A percentile compares a stretch with the other conserved stretches of the same genome.
These are phyloP conservation scores for Copromyces sp. DNA, from an alignment of 495 filamentous ascomycete genomes.

Conservation along the genomic window DNA sequence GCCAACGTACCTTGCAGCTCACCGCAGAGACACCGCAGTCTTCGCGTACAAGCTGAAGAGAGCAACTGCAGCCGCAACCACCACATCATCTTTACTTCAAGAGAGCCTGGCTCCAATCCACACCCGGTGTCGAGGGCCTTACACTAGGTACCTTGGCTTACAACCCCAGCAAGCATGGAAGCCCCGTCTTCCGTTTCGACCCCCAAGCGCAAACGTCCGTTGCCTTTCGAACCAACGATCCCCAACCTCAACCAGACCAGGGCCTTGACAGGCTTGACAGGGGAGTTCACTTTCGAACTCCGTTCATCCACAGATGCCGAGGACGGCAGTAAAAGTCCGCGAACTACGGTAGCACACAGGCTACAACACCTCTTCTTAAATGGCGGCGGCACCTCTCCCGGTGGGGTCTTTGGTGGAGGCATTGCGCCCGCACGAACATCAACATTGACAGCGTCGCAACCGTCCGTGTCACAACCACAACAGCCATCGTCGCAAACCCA, in stretches of 20 bases:
- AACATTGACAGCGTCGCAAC: slow-evolving; percentile 1
- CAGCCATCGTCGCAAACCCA: background rate
- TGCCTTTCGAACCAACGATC: background rate
- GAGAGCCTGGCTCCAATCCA: background rate
- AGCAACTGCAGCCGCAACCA: background rate
- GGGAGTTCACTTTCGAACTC: slow-evolving; percentile 29
- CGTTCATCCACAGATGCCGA: slow-evolving; percentile 16
- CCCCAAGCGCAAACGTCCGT: background rate
- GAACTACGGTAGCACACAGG: slow-evolving; percentile 51
- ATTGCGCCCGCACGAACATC: slow-evolving; percentile 14
- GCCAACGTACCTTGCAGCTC: background rate
- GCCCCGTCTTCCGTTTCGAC: background rate
- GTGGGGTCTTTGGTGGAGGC: slow-evolving; percentile 24
- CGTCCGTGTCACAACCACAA: background rate
- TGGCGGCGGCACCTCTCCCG: slow-evolving; percentile 17
- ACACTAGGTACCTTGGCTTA: background rate
- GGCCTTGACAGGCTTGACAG: slow-evolving; percentile 4
- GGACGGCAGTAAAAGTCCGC: slow-evolving; percentile 45
- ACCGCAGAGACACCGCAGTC: background rate
- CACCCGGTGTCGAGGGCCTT: background rate
- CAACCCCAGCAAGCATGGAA: background rate
- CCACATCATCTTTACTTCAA: background rate
- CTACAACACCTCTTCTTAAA: slow-evolving; percentile 52
- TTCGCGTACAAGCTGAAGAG: background rate
- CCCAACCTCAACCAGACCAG: slow-evolving; percentile 8